Evolutionary conservation across 1,284 basidiomycete species (phyloP), one percentile per base, ranked within the genome.

Genomic region (Microbotryomycetes sp.): DNA sequence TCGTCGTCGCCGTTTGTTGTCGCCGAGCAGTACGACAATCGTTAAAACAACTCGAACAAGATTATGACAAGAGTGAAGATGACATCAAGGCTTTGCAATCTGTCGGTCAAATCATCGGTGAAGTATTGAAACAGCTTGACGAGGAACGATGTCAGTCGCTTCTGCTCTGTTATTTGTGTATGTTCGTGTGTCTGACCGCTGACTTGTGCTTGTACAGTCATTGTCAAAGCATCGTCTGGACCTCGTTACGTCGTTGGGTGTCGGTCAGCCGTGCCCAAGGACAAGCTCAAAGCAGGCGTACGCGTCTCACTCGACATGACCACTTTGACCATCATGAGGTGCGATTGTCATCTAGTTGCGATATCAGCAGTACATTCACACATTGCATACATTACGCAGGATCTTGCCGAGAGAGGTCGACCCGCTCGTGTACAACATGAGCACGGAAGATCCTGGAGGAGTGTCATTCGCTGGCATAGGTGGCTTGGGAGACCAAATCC

Each of bases 241-340:
- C 96, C 96, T 19, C 88, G 96, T 69, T 99, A 99, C 75, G 93
- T 98, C 46, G 96, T 99, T n/a, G 97, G 94, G 2, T 97, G 92
- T 76, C 86, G 96, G 58, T 92, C 92, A 12, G 86, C 93, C n/a
- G 86, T 86, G 55, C 82, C 84, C 52, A 97, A 97, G 74, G 75
- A 79, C 49, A 70, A 80, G 78, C 86, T 99, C 65, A 97, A 97
- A 78, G 79, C 89, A 29, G 92, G 92, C 58, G 91, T 91, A 12
- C 89, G 96, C 68, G 96, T 99, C 64, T 94, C 92, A 64, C 84
- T 99, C 56, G 96, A 99, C 77, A 98, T 98, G 96, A 99, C 96
- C 2, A 98, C 96, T 1, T 81, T 98, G 45, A 98, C 96, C 7
- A 92, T 99, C 75, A 98, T 99, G 93, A 86, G 93, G 71, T 70